Conservation (phyloP, 31 red algal species). For the Endocladia muricata region DNA sequence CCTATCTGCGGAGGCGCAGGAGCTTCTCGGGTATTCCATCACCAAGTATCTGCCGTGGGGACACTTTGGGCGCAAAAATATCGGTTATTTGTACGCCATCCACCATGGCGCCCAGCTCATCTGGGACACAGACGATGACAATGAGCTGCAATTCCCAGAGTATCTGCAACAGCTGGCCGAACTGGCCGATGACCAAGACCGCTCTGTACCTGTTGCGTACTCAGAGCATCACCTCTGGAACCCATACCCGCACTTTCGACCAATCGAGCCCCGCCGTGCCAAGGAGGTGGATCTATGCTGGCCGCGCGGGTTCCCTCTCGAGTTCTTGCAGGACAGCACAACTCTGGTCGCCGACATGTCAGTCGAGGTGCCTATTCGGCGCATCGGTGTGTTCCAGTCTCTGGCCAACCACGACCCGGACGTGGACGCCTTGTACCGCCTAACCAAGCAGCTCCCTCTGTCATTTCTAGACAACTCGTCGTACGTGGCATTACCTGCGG, state of each 20-base stretch:
- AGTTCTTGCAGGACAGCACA: not conserved
- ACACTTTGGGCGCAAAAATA: constrained; percentile 17
- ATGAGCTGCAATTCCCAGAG: not conserved
- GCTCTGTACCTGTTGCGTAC: not conserved
- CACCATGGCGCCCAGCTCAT: not conserved
- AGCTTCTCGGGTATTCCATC: too few relatives aligned
- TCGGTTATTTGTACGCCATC: constrained; percentile 6
- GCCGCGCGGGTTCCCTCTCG: not conserved
- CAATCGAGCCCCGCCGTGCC: too few relatives aligned
- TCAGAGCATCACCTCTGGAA: too few relatives aligned
- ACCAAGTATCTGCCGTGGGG: not conserved
- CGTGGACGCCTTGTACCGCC: constrained; percentile 7
- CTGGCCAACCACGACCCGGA: constrained; percentile 3
- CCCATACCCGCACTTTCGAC: too few relatives aligned
- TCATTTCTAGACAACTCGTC: not conserved
- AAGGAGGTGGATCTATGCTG: too few relatives aligned
- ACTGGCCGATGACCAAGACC: not conserved
- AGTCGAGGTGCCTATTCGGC: too few relatives aligned
- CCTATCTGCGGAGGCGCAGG: too few relatives aligned
- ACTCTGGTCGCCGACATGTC: not conserved
- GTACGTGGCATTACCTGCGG: not conserved
- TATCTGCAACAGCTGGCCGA: not conserved
- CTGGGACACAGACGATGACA: constrained; percentile 10
- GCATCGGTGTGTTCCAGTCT: not conserved
- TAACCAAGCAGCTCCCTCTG: not conserved